A percentile compares a stretch with the other conserved stretches of the same genome.
These are phyloP conservation scores for Mallotus japonicus DNA, from an alignment of 441 rosid species.

Conservation along the genomic window DNA sequence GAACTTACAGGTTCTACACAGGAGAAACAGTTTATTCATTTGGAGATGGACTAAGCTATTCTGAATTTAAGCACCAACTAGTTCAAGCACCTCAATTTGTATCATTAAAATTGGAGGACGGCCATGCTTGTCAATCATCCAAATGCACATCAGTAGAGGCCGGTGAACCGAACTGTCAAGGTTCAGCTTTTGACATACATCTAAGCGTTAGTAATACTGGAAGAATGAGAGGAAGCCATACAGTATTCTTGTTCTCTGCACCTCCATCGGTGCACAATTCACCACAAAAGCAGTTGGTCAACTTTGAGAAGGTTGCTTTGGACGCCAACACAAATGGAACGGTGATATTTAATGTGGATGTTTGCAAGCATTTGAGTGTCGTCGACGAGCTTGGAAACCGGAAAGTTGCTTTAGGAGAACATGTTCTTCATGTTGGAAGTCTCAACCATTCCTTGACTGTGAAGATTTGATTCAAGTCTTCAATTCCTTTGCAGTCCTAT, in stretches of 20 bases:
- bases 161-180: conserved; percentile 38
- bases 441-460: conserved; percentile 59
- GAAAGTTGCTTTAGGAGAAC: conserved; percentile 67
- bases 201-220: conserved; percentile 55
- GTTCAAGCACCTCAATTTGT: conserved; percentile 47
- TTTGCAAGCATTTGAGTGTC: conserved; percentile 75
- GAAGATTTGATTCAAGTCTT: conserved; percentile 45
- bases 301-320: conserved; percentile 67
- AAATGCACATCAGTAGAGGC: conserved; percentile 59
- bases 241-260: conserved; percentile 65
- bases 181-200: conserved; percentile 42
- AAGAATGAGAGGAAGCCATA: conserved; percentile 51
- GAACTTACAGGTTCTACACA: conserved; percentile 78
- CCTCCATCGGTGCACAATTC: conserved; percentile 76
- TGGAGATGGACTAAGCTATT: conserved; percentile 74
- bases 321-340: conserved; percentile 31
- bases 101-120: conserved; percentile 41
- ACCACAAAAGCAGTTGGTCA: conserved; percentile 68
- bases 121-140: conserved; percentile 55
- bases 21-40: conserved; percentile 77
- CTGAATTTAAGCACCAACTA: conserved; percentile 42
- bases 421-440: conserved; percentile 72
- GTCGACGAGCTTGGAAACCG: conserved; percentile 66
- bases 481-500: not conserved
- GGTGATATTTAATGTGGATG: conserved; percentile 58